Conservation (phyloP, 2,329 filamentous ascomycete genomes). For the Elsinoe arachidis region DNA sequence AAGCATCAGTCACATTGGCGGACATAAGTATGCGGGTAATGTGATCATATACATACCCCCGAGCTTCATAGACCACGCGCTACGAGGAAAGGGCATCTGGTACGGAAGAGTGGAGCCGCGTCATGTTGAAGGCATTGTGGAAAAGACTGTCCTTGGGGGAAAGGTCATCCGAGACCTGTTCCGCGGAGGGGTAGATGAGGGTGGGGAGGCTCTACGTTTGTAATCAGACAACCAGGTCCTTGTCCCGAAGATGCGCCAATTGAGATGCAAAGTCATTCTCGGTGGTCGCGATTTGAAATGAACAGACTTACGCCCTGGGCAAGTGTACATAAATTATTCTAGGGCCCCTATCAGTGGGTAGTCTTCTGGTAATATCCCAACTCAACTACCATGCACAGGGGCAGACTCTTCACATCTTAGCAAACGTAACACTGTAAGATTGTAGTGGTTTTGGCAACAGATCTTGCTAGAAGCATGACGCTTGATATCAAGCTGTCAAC, state of each 20-base stretch:
- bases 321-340: too few relatives aligned
- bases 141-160: slow-evolving; percentile 60
- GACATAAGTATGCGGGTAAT: slow-evolving; percentile 80
- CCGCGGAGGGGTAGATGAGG: slow-evolving; percentile 53
- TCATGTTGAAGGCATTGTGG: slow-evolving; percentile 67
- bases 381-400: too few relatives aligned
- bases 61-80: slow-evolving; percentile 38
- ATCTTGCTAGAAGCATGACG: too few relatives aligned
- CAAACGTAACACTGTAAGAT: too few relatives aligned
- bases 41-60: slow-evolving; percentile 73
- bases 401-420: too few relatives aligned
- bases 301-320: too few relatives aligned
- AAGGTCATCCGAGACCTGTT: slow-evolving; percentile 63
- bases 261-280: too few relatives aligned
- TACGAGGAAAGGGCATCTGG: slow-evolving; percentile 69
- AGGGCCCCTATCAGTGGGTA: too few relatives aligned
- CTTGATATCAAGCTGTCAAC: background rate
- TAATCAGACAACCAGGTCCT: slow-evolving; percentile 12
- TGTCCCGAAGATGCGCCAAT: too few relatives aligned
- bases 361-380: too few relatives aligned
- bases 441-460: too few relatives aligned
- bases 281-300: too few relatives aligned
- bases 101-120: slow-evolving; percentile 69
- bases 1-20: slow-evolving; percentile 69
- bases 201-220: slow-evolving; percentile 25